Percentiles rank a stretch among this genome's conserved stretches.
Conservation (phyloP, 208 protist genomes). For the Herpetomonas tarakana region DNA sequence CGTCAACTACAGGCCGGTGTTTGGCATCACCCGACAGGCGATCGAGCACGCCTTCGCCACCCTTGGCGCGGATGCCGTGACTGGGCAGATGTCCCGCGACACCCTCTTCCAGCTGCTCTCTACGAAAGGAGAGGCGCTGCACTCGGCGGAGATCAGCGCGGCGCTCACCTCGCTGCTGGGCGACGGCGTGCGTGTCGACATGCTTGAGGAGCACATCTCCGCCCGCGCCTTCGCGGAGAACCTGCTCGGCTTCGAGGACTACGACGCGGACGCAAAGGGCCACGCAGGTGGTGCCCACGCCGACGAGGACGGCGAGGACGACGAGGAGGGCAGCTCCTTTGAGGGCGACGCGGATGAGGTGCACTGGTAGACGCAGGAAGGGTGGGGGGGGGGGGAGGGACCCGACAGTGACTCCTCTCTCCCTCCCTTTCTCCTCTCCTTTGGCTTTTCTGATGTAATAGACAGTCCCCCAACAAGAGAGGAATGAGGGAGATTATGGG, state of each 20-base stretch:
- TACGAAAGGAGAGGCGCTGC: conserved; percentile 75
- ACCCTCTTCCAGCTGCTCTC: conserved; percentile 72
- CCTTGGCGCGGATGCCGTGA: conserved; percentile 72
- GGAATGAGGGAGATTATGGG: too few relatives aligned
- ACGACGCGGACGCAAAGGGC: conserved; percentile 41
- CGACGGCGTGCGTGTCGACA: conserved; percentile 79
- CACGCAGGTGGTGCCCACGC: conserved; percentile 32
- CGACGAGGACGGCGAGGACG: conserved; percentile 12
- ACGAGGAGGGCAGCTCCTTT: conserved; percentile 18
- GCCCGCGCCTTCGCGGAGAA: conserved; percentile 86
- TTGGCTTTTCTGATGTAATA: too few relatives aligned
- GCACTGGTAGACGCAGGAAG: not conserved
- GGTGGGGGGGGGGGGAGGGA: not conserved
- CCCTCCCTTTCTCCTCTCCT: too few relatives aligned
- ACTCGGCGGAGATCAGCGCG: conserved; percentile 58
- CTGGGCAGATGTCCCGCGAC: conserved; percentile 69
- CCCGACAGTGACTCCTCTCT: too few relatives aligned
- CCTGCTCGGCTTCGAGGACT: conserved; percentile 90
- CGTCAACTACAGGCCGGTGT: conserved; percentile 94
- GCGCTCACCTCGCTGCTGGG: conserved; percentile 86
- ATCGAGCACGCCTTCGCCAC: conserved; percentile 87
- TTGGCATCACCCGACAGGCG: conserved; percentile 83
- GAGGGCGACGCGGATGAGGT: conserved; percentile 15
- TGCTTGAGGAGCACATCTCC: conserved; percentile 87
- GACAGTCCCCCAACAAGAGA: too few relatives aligned